A percentile compares a stretch with the other conserved stretches of the same genome.
phyloP scores from a whole-genome alignment of 75 land plant species.

The Adiantum capillusveneris region DNA sequence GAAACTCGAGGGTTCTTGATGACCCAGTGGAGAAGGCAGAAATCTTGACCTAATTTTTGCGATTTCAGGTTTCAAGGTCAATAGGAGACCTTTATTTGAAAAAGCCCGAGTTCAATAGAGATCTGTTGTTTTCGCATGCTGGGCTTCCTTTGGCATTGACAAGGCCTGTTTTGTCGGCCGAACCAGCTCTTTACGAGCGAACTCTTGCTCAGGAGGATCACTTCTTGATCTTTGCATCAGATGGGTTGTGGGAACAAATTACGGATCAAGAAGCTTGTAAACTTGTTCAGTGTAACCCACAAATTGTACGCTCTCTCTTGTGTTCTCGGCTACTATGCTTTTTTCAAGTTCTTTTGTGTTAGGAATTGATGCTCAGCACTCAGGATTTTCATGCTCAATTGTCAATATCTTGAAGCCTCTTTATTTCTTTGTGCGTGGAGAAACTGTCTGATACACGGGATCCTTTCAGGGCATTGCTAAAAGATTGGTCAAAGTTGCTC shows the following conservation, averaged over 20 bases:
- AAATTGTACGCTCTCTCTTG: conserved; percentile 6
- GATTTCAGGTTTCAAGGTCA: conserved; percentile 42
- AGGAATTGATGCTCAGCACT: too few relatives aligned
- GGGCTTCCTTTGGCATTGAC: conserved; percentile 21
- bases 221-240: conserved; percentile 42
- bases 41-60: not conserved
- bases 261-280: conserved; percentile 26
- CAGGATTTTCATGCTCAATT: not conserved
- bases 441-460: not conserved
- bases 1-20: too few relatives aligned
- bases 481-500: conserved; percentile 64
- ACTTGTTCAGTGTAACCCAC: conserved; percentile 19
- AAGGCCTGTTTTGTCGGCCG: conserved; percentile 39
- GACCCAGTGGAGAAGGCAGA: too few relatives aligned
- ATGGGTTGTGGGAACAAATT: conserved; percentile 30
- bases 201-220: conserved; percentile 25
- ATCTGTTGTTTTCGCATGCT: conserved; percentile 23
- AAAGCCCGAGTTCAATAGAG: conserved; percentile 32
- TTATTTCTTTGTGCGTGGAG: not conserved
- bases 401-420: not conserved
- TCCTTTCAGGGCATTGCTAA: conserved; percentile 74
- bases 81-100: conserved; percentile 51
- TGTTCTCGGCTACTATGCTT: too few relatives aligned
- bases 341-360: too few relatives aligned
- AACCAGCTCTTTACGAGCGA: conserved; percentile 30